These are phyloP conservation scores for Lodderomyces pseudojiufengensis DNA, from an alignment of 1,139 yeast genomes.

Conservation along the genomic window DNA sequence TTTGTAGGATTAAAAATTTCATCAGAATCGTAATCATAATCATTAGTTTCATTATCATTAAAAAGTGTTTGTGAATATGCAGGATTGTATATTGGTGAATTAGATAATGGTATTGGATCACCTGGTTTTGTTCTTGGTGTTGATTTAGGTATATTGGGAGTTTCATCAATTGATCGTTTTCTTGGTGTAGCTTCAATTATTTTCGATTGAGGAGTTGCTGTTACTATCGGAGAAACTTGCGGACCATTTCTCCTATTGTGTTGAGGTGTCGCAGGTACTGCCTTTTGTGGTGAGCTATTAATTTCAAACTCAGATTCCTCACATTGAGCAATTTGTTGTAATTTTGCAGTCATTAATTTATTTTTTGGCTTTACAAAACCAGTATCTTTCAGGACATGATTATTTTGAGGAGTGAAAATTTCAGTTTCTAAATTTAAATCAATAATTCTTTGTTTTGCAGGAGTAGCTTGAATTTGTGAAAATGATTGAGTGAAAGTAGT, in stretches of 20 bases:
- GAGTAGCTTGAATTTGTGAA: constrained; percentile 30
- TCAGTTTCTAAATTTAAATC: not conserved
- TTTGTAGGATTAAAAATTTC: constrained; percentile 13
- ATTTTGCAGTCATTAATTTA: constrained; percentile 1
- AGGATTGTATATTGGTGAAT: constrained; percentile 32
- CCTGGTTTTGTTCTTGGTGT: constrained; percentile 27
- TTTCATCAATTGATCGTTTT: too few species aligned
- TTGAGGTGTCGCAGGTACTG: not conserved
- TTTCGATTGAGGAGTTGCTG: not conserved
- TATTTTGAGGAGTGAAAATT: constrained; percentile 3
- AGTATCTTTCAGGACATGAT: not conserved
- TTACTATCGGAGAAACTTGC: too few species aligned
- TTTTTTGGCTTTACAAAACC: constrained; percentile 2
- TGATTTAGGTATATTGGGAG: constrained; percentile 8
- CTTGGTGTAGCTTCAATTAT: constrained; percentile 9
- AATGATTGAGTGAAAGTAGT: constrained; percentile 12
- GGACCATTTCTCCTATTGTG: too few species aligned
- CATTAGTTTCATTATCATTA: constrained; percentile 4
- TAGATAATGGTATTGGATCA: constrained; percentile 28
- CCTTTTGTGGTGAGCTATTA: not conserved
- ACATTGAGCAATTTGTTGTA: constrained; percentile 5
- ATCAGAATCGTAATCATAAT: constrained; percentile 16
- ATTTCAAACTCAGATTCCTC: not conserved
- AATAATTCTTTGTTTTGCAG: constrained; percentile 11
- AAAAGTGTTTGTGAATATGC: constrained; percentile 10